Base-by-base conservation (phyloP, 345 rosid species). In the Citrus glauca region DNA sequence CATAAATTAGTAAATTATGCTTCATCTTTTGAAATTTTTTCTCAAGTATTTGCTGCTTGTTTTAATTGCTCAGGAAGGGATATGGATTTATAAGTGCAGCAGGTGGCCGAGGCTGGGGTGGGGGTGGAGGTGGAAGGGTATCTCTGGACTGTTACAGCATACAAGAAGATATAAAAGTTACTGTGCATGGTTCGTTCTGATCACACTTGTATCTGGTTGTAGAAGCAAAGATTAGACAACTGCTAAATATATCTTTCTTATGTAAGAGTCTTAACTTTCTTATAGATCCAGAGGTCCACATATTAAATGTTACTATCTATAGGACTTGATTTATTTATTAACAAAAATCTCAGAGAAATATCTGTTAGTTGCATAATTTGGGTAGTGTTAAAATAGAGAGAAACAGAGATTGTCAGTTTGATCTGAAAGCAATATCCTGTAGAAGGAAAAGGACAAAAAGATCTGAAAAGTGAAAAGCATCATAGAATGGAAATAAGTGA, bases 101-200 rank as follows among this genome's bases (percentile, higher is more conserved):
- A 53, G 99, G 99, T 70, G 98, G 99, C 62, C 90, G 81, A 50
- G 98, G 99, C 78, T 87, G 90, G 89, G 99, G 97, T 57, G 99
- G 99, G 78, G 99, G 99, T 80, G 97, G 99, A 9, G 99, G 99
- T 74, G 98, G 99, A 84, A 92, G 99, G 87, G 83, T 96, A 71
- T 91, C 97, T 68, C 89, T 96, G 80, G 91, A 92, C 75, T 92
- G 97, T 86, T 96, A 94, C 90, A 92, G 98, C 93, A 90, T 91
- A 85, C 98, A 96, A 81, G 99, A 96, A 89, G 93, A 91, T 79
- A 79, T 94, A 69, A 90, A 84, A 80, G 90, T 96, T 78, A 84
- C 93, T 72, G 95, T 91, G 59, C 98, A 92, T 89, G 99, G 99
- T 96, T 86, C 72, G 96, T 87, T 70, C 81, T 75, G 73, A 85